phyloP scores from a whole-genome alignment of 495 filamentous ascomycete genomes.

The Immersiella caudata region DNA sequence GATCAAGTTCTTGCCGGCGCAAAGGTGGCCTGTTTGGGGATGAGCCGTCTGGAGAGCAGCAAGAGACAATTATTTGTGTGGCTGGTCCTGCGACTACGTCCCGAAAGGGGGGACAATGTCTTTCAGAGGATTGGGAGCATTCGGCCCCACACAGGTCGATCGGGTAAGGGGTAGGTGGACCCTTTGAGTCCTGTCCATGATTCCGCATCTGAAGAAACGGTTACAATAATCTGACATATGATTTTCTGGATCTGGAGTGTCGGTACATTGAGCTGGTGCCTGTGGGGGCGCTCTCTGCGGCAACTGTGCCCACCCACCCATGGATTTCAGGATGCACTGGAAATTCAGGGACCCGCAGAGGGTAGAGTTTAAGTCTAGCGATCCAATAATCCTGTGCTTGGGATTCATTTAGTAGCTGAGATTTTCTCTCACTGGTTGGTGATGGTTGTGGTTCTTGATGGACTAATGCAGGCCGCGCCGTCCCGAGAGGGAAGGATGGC shows the following conservation, averaged over 20 bases:
- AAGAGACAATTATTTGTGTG: not conserved
- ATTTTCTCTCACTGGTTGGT: too few relatives aligned
- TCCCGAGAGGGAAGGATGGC: not conserved
- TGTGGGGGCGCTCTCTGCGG: too few relatives aligned
- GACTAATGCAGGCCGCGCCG: not conserved
- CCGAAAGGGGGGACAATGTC: not conserved
- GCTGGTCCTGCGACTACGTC: not conserved
- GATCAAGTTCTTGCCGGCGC: not conserved
- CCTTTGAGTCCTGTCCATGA: not conserved
- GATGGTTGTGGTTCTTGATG: too few relatives aligned
- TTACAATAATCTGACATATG: not conserved
- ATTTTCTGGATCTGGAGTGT: not conserved
- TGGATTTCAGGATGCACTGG: too few relatives aligned
- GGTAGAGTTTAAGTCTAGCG: too few relatives aligned
- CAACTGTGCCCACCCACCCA: too few relatives aligned
- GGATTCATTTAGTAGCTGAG: too few relatives aligned
- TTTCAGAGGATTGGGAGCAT: slow-evolving; percentile 12
- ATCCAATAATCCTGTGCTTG: too few relatives aligned
- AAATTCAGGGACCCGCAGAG: too few relatives aligned
- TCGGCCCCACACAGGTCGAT: not conserved
- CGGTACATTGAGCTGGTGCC: too few relatives aligned
- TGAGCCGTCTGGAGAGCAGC: not conserved
- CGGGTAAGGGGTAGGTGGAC: not conserved
- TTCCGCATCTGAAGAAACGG: not conserved
- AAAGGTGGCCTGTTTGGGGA: not conserved